Percentiles rank a stretch among this genome's conserved stretches.
phyloP scores from a whole-genome alignment of 352 stramenopile genomes.

The Phytophthora pistaciae region DNA sequence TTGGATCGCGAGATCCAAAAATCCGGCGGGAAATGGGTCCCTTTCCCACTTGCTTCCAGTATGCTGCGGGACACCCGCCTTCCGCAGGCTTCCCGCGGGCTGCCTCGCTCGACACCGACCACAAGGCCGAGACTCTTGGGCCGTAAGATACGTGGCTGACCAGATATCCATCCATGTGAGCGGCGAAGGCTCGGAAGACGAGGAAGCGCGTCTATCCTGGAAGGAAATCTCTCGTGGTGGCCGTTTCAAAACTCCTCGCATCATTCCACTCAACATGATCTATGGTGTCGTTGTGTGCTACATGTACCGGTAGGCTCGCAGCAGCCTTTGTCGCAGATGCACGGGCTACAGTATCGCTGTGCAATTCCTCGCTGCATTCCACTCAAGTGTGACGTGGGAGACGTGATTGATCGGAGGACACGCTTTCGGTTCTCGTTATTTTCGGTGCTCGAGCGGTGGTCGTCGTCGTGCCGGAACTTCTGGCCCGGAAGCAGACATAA shows the following conservation, averaged over 20 bases:
- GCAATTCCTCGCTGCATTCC: neutral
- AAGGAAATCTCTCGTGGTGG: no score
- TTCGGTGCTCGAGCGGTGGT: constrained; percentile 1
- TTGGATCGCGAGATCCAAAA: neutral
- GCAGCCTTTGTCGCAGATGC: no score
- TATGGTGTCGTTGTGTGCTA: neutral
- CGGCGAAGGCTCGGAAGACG: no score
- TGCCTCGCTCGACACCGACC: neutral
- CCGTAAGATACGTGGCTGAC: no score
- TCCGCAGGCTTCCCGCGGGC: no score
- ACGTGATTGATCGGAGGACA: constrained; percentile 2
- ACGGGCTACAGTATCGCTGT: no score
- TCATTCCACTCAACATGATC: neutral
- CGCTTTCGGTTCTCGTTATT: constrained; percentile 9
- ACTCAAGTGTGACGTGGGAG: neutral
- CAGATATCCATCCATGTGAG: no score
- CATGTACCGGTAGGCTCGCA: neutral
- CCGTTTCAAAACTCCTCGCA: neutral
- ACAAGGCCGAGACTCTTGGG: neutral
- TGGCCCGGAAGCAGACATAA: no score
- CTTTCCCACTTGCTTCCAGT: neutral
- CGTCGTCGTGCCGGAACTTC: neutral
- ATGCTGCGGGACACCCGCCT: no score
- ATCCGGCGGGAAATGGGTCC: constrained; percentile 1
- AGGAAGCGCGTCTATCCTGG: no score